These are phyloP conservation scores for Botrytis deweyae DNA, from an alignment of 2,329 filamentous ascomycete genomes.

Conservation along the genomic window DNA sequence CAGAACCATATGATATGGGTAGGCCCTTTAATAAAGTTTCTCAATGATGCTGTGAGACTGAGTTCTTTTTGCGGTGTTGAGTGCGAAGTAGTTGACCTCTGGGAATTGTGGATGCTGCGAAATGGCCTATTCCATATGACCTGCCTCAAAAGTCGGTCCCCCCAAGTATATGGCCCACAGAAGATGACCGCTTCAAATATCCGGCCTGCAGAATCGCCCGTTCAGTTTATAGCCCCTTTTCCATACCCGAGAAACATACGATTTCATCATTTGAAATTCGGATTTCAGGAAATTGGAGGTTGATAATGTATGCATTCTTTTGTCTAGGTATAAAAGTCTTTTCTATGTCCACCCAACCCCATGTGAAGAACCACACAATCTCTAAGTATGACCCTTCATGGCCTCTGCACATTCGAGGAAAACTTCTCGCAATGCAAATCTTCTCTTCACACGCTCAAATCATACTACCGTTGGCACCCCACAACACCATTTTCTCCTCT, in stretches of 20 bases:
- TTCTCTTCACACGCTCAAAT: background rate
- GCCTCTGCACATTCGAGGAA: background rate
- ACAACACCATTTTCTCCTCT: background rate
- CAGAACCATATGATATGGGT: background rate
- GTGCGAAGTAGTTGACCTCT: background rate
- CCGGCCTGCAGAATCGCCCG: background rate
- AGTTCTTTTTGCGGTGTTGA: background rate
- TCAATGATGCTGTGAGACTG: background rate
- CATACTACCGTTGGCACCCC: background rate
- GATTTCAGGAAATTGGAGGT: background rate
- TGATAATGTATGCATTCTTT: background rate
- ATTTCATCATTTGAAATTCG: background rate
- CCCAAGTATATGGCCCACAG: background rate
- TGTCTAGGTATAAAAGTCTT: conserved; percentile 9
- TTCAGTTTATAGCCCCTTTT: background rate
- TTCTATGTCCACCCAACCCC: background rate
- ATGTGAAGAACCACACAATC: background rate
- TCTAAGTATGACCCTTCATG: background rate
- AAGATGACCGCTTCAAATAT: too few relatives aligned
- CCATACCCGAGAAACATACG: background rate
- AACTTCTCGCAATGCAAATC: background rate
- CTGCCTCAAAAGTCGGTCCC: background rate
- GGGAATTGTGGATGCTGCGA: background rate
- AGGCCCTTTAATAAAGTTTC: background rate
- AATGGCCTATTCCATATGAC: background rate